Evolutionary conservation across 768 basidiomycete species (phyloP), one percentile per base, ranked within the genome.

Genomic region (Suillus subaureus): DNA sequence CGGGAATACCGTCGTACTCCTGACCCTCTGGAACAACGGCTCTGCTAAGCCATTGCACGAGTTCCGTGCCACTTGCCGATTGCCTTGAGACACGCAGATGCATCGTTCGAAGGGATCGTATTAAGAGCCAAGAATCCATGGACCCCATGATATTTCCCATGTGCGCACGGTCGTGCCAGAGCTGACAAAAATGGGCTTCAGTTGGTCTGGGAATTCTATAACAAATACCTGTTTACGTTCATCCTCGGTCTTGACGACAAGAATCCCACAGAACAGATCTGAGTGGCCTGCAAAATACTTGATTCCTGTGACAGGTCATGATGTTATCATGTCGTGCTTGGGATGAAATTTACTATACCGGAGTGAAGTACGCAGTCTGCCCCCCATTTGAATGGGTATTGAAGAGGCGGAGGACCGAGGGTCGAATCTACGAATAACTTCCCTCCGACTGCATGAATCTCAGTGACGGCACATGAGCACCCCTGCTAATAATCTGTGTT

Each of bases 251-350:
- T 86, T 88, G 6, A 92, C 89, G 26, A 93, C 82, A 26, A 96
- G 79, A 7, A 95, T 85, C 16, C 95, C 95, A 40, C 84, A 82
- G 4, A 97, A 85, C 42, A 94, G 79, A 71, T 97, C 95, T 1
- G 90, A 91, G 71, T 96, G 94, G 2, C 94, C 94, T 35, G 90
- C 92, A 62, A 96, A 87, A 74, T 96, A 96, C 74, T 95, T 96
- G 6, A 90, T 89, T 9, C 84, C 92, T 91, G 45, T 40, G n/a
- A 61, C 26, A 7, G 43, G 23, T 28, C 7, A 37, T 21, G 18
- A 52, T 35, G 35, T 35, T 35, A 35, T n/a, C 7, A 33, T 28
- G 15, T 45, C 57, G 26, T 42, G 28, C 37, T 37, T 16, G 1
- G 12, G 88, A 75, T 89, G 87, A 70, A 89, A 75, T 40, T 89